A percentile compares a stretch with the other conserved stretches of the same genome.
These are phyloP conservation scores for Lentinula novae-zelandiae DNA, from an alignment of 1,284 basidiomycete genomes.

Conservation along the genomic window DNA sequence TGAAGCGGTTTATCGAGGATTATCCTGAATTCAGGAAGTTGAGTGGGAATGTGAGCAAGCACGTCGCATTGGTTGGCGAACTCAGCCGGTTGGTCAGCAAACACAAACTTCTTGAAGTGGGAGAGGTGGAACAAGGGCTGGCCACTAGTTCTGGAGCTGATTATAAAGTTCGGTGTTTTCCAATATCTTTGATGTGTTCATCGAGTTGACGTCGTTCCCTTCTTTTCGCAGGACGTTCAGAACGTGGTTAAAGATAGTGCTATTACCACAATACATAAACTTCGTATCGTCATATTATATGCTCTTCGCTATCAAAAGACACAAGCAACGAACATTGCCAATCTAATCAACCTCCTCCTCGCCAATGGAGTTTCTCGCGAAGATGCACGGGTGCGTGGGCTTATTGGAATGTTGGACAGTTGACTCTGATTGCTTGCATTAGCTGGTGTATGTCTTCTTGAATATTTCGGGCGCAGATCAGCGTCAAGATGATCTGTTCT, in stretches of 20 bases:
- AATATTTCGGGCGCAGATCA: conserved; percentile 96
- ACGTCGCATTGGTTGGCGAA: conserved; percentile 95
- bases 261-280: conserved; percentile 79
- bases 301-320: conserved; percentile 94
- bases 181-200: background rate
- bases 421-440: conserved; percentile 5
- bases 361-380: conserved; percentile 80
- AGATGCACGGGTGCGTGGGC: conserved; percentile 68
- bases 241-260: conserved; percentile 64
- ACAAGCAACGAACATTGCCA: conserved; percentile 80
- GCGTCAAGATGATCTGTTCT: conserved; percentile 96
- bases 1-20: conserved; percentile 98
- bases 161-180: conserved; percentile 57
- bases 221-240: conserved; percentile 46
- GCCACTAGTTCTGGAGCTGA: conserved; percentile 91
- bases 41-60: conserved; percentile 98
- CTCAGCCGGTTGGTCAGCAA: conserved; percentile 86
- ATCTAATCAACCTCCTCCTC: conserved; percentile 80
- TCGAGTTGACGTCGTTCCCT: background rate
- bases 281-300: conserved; percentile 91
- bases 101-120: conserved; percentile 84
- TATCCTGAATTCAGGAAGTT: conserved; percentile 97
- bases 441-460: conserved; percentile 92
- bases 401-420: conserved; percentile 2
- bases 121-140: conserved; percentile 95